Evolutionary conservation across 2,329 filamentous ascomycete genomes (phyloP).

Genomic region (Tolypocladium paradoxum): DNA sequence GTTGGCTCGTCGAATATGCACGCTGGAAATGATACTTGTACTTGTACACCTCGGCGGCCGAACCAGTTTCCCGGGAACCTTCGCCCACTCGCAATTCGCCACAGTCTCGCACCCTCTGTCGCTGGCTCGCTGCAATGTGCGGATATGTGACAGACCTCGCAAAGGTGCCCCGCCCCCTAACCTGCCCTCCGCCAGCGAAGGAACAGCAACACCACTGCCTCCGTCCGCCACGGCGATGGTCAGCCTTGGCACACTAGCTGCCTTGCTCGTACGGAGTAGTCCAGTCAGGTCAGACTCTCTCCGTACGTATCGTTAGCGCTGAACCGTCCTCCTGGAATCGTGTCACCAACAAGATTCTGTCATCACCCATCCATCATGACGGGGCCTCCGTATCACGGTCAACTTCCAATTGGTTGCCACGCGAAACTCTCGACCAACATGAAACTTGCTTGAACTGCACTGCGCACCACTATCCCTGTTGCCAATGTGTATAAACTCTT

Average conservation of each 20-base stretch:
- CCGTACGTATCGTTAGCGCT: slow-evolving; percentile 3
- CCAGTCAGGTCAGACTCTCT: too few species aligned
- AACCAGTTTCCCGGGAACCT: background rate
- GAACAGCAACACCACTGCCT: background rate
- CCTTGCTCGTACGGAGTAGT: too few species aligned
- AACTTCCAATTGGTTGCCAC: background rate
- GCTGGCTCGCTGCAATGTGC: background rate
- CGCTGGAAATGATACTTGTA: background rate
- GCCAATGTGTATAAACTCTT: background rate
- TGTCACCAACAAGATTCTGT: background rate
- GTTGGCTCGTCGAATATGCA: background rate
- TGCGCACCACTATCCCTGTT: background rate
- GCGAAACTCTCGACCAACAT: background rate
- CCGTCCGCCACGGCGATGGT: background rate
- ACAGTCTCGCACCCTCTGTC: background rate
- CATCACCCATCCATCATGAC: background rate
- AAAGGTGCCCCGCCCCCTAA: background rate
- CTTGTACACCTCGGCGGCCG: background rate
- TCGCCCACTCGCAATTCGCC: background rate
- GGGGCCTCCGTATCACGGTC: background rate
- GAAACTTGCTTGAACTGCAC: background rate
- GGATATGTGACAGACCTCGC: background rate
- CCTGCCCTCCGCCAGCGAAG: background rate
- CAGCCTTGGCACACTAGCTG: background rate
- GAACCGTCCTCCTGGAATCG: slow-evolving; percentile 3